phyloP scores from a whole-genome alignment of 2,329 filamentous ascomycete genomes.

The Fusarium tjaetaba region DNA sequence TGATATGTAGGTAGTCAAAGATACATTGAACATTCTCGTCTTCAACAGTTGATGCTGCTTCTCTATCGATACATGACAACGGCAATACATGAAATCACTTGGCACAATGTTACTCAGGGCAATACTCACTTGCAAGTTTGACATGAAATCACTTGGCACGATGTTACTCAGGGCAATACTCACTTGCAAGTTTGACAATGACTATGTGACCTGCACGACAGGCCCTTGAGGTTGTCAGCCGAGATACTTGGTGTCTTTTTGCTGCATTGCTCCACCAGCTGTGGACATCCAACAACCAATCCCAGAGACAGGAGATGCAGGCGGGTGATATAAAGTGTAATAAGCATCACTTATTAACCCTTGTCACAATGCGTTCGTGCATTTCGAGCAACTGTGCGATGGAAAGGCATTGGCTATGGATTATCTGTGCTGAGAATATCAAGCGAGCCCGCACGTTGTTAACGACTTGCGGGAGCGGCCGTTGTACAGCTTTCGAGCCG shows the following conservation, averaged over 20 bases:
- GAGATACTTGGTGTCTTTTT: constrained; percentile 15
- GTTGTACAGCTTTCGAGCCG: constrained; percentile 19
- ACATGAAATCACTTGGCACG: background rate
- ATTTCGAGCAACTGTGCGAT: background rate
- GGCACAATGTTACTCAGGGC: background rate
- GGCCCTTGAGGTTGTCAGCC: background rate
- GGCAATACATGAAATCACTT: background rate
- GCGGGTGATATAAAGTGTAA: constrained; percentile 13
- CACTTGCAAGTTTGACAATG: background rate
- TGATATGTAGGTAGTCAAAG: background rate
- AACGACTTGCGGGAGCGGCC: constrained; percentile 12
- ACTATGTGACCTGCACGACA: constrained; percentile 3
- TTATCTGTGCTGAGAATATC: background rate
- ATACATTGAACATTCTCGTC: background rate
- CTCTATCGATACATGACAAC: background rate
- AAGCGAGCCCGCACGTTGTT: background rate
- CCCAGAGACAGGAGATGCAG: background rate
- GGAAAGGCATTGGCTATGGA: background rate
- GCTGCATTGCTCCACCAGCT: constrained; percentile 23
- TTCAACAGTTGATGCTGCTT: background rate
- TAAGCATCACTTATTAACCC: constrained; percentile 1
- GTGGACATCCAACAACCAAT: constrained; percentile 18
- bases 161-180: background rate
- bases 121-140: background rate
- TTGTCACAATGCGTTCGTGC: background rate